Conservation (phyloP, 768 basidiomycete species). For the Hortiboletus campestris region DNA sequence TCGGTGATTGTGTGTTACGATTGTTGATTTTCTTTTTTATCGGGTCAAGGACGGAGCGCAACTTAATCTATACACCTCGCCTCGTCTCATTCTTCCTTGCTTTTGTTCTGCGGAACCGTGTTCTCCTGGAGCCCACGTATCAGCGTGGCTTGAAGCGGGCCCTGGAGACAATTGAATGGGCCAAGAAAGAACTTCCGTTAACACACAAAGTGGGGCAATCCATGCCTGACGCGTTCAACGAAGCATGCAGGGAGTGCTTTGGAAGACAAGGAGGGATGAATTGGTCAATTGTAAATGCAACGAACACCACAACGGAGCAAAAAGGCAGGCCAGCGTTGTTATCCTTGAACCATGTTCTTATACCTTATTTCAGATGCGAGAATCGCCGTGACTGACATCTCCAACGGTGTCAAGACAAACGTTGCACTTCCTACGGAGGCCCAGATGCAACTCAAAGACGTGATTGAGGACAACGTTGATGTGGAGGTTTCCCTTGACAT, state of each 20-base stretch:
- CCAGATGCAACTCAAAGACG: slow-evolving; percentile 26
- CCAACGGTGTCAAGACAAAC: slow-evolving; percentile 12
- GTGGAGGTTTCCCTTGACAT: slow-evolving; percentile 15
- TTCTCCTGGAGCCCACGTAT: slow-evolving; percentile 47
- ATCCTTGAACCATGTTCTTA: slow-evolving; percentile 8
- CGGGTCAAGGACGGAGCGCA: slow-evolving; percentile 42
- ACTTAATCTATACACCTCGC: slow-evolving; percentile 50
- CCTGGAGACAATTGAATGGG: slow-evolving; percentile 40
- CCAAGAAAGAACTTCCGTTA: slow-evolving; percentile 42
- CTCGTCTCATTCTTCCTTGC: slow-evolving; percentile 59
- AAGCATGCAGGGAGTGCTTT: slow-evolving; percentile 49
- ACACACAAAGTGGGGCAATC: slow-evolving; percentile 38
- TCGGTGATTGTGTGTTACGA: background rate
- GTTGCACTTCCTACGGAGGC: slow-evolving; percentile 24
- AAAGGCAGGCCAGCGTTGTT: slow-evolving; percentile 2
- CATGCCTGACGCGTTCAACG: slow-evolving; percentile 47
- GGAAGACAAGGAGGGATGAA: slow-evolving; percentile 46
- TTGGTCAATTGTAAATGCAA: slow-evolving; percentile 18
- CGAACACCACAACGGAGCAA: slow-evolving; percentile 1
- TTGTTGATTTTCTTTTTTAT: background rate
- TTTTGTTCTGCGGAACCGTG: slow-evolving; percentile 55
- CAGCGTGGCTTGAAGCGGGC: slow-evolving; percentile 48
- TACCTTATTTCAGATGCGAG: slow-evolving; percentile 4
- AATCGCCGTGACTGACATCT: slow-evolving; percentile 16
- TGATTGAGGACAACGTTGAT: slow-evolving; percentile 27